phyloP scores from a whole-genome alignment of 345 rosid species.

The Hibiscus tridactylites region DNA sequence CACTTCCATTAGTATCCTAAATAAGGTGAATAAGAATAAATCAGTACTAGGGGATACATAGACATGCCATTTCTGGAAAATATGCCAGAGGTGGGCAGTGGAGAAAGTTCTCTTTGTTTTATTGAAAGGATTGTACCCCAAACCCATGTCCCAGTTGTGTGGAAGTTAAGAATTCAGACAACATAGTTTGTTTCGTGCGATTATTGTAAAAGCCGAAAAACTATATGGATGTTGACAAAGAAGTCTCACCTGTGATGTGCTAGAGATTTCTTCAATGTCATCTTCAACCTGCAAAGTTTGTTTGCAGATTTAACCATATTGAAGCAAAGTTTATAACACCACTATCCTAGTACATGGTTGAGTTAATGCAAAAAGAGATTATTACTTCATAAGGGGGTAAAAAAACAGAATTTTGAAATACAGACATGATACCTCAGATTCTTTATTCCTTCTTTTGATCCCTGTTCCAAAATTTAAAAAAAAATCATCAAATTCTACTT shows the following conservation, averaged over 20 bases:
- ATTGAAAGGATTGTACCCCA: neutral
- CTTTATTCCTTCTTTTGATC: slow-evolving; percentile 21
- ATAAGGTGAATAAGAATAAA: neutral
- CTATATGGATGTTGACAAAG: neutral
- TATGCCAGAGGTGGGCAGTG: neutral
- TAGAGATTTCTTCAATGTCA: slow-evolving; percentile 37
- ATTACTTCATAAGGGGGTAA: neutral
- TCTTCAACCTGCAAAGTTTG: slow-evolving; percentile 37
- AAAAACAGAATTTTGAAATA: neutral
- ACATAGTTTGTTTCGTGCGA: neutral
- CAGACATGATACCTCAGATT: slow-evolving; percentile 23
- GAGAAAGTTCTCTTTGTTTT: neutral
- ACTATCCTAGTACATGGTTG: neutral
- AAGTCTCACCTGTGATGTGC: slow-evolving; percentile 36
- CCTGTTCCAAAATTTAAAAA: slow-evolving; percentile 23
- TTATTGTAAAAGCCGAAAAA: neutral
- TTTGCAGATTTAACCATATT: neutral
- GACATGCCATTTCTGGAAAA: neutral
- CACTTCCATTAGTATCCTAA: slow-evolving; percentile 41
- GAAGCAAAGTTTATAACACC: neutral
- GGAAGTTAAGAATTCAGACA: neutral
- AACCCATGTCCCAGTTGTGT: neutral
- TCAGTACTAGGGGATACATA: neutral
- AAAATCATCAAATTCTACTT: neutral
- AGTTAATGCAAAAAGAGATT: neutral